phyloP scores from a whole-genome alignment of 2,329 filamentous ascomycete genomes.

The Sordariomycetes sp. region DNA sequence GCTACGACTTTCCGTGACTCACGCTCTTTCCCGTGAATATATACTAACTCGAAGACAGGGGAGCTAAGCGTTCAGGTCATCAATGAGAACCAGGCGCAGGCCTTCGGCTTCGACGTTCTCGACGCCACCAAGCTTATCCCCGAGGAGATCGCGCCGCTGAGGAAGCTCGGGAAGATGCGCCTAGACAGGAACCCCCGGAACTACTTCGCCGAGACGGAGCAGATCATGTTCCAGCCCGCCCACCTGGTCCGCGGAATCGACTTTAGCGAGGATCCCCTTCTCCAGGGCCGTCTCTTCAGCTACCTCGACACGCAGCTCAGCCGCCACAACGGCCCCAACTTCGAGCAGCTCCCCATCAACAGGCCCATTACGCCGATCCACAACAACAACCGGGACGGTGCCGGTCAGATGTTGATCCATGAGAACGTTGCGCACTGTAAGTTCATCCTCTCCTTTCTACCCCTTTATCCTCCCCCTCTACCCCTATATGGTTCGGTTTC shows the following conservation, averaged over 20 bases:
- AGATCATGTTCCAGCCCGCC: slow-evolving; percentile 71
- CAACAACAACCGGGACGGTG: slow-evolving; percentile 68
- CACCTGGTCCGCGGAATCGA: slow-evolving; percentile 73
- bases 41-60: slow-evolving; percentile 15
- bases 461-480: no score
- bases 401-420: slow-evolving; percentile 57
- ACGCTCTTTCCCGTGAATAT: no score
- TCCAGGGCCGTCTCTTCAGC: slow-evolving; percentile 62
- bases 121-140: slow-evolving; percentile 84
- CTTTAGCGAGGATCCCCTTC: slow-evolving; percentile 64
- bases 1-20: no score
- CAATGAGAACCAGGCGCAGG: slow-evolving; percentile 58
- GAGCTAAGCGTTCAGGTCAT: slow-evolving; percentile 75
- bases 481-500: neutral
- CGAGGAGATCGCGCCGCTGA: slow-evolving; percentile 62
- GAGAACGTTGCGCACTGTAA: slow-evolving; percentile 1
- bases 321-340: slow-evolving; percentile 58
- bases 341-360: slow-evolving; percentile 69
- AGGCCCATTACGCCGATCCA: slow-evolving; percentile 63
- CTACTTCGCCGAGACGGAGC: slow-evolving; percentile 74
- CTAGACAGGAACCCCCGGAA: slow-evolving; percentile 74
- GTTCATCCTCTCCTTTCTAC: neutral
- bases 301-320: slow-evolving; percentile 60
- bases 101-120: slow-evolving; percentile 78
- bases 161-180: slow-evolving; percentile 70